Conservation (phyloP, 2,329 filamentous ascomycete species). For the Monilinia laxa region DNA sequence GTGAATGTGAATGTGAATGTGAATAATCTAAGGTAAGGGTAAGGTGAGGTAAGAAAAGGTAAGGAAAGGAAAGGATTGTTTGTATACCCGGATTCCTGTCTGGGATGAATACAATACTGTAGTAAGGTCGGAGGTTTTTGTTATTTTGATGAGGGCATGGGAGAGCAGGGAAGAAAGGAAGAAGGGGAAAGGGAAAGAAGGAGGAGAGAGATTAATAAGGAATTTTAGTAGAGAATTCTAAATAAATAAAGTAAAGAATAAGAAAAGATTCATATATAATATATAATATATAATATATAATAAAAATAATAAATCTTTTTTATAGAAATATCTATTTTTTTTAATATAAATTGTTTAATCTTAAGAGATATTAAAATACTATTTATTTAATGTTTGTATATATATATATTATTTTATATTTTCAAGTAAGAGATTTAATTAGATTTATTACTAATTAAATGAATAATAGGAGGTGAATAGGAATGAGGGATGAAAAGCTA, state of each 20-base stretch:
- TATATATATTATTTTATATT: too few species aligned
- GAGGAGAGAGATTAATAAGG: neutral
- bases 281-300: too few species aligned
- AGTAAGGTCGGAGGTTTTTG: neutral
- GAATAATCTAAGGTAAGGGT: too few species aligned
- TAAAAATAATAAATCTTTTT: too few species aligned
- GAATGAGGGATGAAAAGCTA: too few species aligned
- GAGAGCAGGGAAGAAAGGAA: neutral
- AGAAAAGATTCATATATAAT: too few species aligned
- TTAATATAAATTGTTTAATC: too few species aligned
- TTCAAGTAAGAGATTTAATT: too few species aligned
- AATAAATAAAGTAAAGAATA: neutral
- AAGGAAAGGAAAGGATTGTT: neutral
- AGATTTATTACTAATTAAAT: neutral
- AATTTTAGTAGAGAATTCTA: slow-evolving; percentile 6
- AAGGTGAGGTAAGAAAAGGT: slow-evolving; percentile 1
- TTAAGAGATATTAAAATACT: neutral
- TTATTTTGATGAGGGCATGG: neutral
- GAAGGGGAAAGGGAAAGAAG: too few species aligned
- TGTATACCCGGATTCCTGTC: slow-evolving; percentile 6
- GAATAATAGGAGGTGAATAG: neutral
- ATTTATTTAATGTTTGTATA: neutral
- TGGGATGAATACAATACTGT: slow-evolving; percentile 9
- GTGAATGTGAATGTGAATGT: neutral
- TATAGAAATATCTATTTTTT: too few species aligned